Conservation (phyloP, 1,139 yeast species). For the Yamadazyma buinensis region DNA sequence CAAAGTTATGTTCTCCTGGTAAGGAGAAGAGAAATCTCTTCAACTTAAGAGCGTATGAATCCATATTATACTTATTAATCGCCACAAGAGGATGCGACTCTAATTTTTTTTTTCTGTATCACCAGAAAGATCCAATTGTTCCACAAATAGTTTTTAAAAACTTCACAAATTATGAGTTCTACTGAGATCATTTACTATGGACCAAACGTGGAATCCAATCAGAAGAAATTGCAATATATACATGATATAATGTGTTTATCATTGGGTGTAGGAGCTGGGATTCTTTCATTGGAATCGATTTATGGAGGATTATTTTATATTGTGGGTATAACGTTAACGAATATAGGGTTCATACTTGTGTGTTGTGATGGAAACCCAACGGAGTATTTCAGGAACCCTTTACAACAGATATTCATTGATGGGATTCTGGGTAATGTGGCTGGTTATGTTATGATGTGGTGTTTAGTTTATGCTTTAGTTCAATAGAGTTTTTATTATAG, state of each 20-base stretch:
- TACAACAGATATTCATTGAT: constrained; percentile 52
- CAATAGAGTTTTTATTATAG: too few species aligned
- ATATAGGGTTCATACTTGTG: constrained; percentile 36
- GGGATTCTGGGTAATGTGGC: constrained; percentile 58
- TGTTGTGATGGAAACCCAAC: constrained; percentile 42
- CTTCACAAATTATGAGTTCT: constrained; percentile 3
- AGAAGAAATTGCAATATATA: constrained; percentile 44
- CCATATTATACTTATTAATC: not conserved
- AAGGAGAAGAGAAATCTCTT: constrained; percentile 30
- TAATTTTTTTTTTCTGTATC: not conserved
- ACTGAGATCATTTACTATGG: constrained; percentile 15
- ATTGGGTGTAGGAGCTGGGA: constrained; percentile 71
- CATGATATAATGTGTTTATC: constrained; percentile 65
- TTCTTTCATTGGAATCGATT: constrained; percentile 61
- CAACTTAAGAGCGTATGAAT: constrained; percentile 4
- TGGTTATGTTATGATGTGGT: constrained; percentile 82
- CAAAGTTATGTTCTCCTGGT: constrained; percentile 33
- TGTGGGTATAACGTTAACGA: constrained; percentile 42
- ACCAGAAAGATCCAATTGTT: too few species aligned
- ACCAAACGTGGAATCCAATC: constrained; percentile 31
- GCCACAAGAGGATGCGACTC: constrained; percentile 2
- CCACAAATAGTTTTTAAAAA: too few species aligned
- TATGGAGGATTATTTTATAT: constrained; percentile 61
- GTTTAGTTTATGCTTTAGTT: constrained; percentile 68
- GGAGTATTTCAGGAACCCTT: constrained; percentile 51